Conservation (phyloP, 768 basidiomycete species). For the Lactarius sanguifluus region DNA sequence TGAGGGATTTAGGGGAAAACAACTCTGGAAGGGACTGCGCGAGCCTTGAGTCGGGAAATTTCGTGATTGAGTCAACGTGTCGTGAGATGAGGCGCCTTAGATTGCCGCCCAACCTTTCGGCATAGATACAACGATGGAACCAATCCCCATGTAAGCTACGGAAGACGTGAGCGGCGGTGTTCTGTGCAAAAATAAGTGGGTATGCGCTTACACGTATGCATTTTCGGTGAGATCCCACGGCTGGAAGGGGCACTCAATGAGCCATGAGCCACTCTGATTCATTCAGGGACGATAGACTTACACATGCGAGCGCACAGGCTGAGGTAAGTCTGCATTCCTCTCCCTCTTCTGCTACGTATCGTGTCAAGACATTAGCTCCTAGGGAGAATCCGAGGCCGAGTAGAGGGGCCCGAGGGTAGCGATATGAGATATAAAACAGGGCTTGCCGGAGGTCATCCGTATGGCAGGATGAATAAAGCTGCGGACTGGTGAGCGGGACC, state of each 20-base stretch:
- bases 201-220: conserved; percentile 34
- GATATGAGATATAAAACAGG: conserved; percentile 66
- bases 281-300: conserved; percentile 42
- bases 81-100: conserved; percentile 56
- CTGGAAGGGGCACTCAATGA: conserved; percentile 33
- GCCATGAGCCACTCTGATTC: conserved; percentile 16
- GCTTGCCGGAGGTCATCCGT: conserved; percentile 89
- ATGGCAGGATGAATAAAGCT: conserved; percentile 84
- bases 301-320: conserved; percentile 72
- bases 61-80: conserved; percentile 48
- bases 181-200: not conserved
- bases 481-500: conserved; percentile 32
- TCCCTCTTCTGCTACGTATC: conserved; percentile 87
- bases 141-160: conserved; percentile 55
- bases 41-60: conserved; percentile 52
- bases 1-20: conserved; percentile 50
- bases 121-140: conserved; percentile 65
- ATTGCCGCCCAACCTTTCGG: conserved; percentile 77
- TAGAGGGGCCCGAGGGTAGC: conserved; percentile 77
- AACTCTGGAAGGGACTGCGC: conserved; percentile 49
- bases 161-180: conserved; percentile 9
- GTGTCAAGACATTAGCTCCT: conserved; percentile 87
- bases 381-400: conserved; percentile 91
- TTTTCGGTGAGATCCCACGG: conserved; percentile 51
- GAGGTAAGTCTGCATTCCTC: conserved; percentile 57